Conservation (phyloP, 768 basidiomycete species). For the Hemileccinum impolitum region DNA sequence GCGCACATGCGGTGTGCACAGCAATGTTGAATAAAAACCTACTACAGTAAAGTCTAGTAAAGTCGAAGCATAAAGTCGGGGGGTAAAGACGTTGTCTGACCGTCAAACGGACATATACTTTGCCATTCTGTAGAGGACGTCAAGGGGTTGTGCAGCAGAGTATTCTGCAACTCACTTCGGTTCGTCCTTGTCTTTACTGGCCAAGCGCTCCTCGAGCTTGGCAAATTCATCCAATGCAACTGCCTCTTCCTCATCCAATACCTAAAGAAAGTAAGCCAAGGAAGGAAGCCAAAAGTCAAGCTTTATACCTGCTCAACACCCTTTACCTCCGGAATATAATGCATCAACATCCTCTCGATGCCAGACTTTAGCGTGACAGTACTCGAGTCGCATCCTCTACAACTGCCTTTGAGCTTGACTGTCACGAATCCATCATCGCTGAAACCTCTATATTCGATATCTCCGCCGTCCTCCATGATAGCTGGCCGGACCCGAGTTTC, state of each 20-base stretch:
- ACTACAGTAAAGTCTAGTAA: neutral
- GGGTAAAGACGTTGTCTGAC: neutral
- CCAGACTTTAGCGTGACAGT: slow-evolving; percentile 95
- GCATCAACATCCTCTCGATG: slow-evolving; percentile 98
- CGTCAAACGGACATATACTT: slow-evolving; percentile 75
- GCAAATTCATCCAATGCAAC: slow-evolving; percentile 85
- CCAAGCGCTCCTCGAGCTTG: slow-evolving; percentile 76
- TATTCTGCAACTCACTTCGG: slow-evolving; percentile 41
- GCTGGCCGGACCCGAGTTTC: slow-evolving; percentile 94
- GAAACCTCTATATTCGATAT: slow-evolving; percentile 94
- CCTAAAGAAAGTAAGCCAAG: slow-evolving; percentile 41
- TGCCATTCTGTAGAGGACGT: slow-evolving; percentile 54
- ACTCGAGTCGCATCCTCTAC: slow-evolving; percentile 91
- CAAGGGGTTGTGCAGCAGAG: slow-evolving; percentile 1
- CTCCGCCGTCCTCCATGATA: slow-evolving; percentile 98
- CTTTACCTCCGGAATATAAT: slow-evolving; percentile 96
- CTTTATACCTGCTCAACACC: slow-evolving; percentile 75
- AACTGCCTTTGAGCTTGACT: slow-evolving; percentile 94
- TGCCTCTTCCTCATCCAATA: slow-evolving; percentile 86
- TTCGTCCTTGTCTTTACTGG: slow-evolving; percentile 39
- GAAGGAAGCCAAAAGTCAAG: neutral
- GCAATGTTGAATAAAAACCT: too few species aligned
- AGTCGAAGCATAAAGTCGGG: too few species aligned
- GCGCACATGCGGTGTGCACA: neutral
- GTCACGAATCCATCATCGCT: slow-evolving; percentile 78